Evolutionary conservation across 2,329 filamentous ascomycete species (phyloP).

Genomic region (Magnaporthiopsis poae): DNA sequence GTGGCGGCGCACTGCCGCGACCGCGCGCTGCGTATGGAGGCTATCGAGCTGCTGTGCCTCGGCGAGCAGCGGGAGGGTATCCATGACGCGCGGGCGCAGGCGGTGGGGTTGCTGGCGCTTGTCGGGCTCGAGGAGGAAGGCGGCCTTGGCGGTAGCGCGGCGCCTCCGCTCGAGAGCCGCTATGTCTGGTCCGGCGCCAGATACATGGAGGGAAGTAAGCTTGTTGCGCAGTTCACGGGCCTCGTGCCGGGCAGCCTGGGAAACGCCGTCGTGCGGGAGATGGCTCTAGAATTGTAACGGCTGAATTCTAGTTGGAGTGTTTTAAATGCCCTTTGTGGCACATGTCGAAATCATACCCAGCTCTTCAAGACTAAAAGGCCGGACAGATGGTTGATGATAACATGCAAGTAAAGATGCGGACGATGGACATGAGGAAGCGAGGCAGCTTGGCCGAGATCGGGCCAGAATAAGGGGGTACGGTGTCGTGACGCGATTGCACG

Average conservation of each 20-base stretch:
- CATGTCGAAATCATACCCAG: not conserved
- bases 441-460: not conserved
- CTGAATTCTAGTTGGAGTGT: not conserved
- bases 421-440: not conserved
- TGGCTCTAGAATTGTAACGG: not conserved
- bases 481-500: not conserved
- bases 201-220: not conserved
- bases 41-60: not conserved
- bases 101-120: not conserved
- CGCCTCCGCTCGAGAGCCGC: not conserved
- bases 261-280: not conserved
- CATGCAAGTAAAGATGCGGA: not conserved
- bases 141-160: not conserved
- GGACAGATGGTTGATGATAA: not conserved
- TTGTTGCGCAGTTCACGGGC: slow-evolving; percentile 1
- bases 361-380: not conserved
- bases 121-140: not conserved
- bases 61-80: not conserved
- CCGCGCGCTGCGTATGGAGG: not conserved
- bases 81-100: not conserved
- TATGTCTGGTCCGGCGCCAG: not conserved
- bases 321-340: not conserved
- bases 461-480: not conserved
- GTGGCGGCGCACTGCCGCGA: slow-evolving; percentile 1
- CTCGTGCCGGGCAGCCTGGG: not conserved